phyloP scores from a whole-genome alignment of 2,329 filamentous ascomycete genomes.

The Sphaerulina vaccinii region DNA sequence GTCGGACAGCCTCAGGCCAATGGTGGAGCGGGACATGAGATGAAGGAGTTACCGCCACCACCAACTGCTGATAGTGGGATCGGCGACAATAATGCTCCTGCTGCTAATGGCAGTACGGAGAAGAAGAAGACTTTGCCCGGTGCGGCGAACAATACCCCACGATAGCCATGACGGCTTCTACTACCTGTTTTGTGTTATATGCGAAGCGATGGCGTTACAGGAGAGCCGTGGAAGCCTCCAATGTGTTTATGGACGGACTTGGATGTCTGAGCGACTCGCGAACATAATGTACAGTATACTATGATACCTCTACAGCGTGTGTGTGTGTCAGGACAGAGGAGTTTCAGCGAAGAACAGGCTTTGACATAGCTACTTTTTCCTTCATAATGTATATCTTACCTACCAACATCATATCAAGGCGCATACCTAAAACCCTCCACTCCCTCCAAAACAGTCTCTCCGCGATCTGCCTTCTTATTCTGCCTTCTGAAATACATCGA shows the following conservation, averaged over 20 bases:
- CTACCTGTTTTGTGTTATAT: neutral
- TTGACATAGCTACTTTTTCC: neutral
- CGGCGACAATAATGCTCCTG: neutral
- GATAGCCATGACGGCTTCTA: neutral
- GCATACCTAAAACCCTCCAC: constrained; percentile 24
- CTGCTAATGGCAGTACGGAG: neutral
- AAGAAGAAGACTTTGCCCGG: constrained; percentile 11
- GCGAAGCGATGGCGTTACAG: neutral
- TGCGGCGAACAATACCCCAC: constrained; percentile 15
- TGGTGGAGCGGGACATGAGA: constrained; percentile 57
- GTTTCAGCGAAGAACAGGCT: no score
- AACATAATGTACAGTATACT: neutral
- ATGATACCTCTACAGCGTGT: no score
- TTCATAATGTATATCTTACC: neutral
- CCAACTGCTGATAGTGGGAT: constrained; percentile 14
- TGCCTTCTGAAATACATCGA: constrained; percentile 22
- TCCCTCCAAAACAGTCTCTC: constrained; percentile 18
- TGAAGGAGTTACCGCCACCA: constrained; percentile 54
- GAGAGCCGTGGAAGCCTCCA: neutral
- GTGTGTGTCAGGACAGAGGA: no score
- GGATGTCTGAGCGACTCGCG: neutral
- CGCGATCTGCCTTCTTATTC: constrained; percentile 23
- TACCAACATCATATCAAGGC: neutral
- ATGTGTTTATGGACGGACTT: neutral
- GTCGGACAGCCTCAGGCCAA: constrained; percentile 9